Conservation (phyloP, 805 yeast genomes). For the Ogataea naganishii region DNA sequence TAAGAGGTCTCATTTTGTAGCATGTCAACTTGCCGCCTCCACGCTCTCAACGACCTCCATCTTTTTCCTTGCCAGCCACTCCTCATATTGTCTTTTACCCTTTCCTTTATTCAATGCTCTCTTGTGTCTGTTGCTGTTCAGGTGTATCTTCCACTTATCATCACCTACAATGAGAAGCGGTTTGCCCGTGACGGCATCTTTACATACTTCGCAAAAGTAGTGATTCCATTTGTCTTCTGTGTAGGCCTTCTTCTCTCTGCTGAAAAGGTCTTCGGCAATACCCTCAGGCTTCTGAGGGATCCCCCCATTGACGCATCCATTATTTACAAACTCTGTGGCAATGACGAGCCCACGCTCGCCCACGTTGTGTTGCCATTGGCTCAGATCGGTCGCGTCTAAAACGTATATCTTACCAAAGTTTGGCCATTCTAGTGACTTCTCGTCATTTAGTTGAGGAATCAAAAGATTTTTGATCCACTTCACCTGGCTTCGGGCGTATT, state of each 20-base stretch:
- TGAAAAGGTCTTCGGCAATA: constrained; percentile 2
- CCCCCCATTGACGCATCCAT: constrained; percentile 1
- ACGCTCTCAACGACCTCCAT: no score
- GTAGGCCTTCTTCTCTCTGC: constrained; percentile 6
- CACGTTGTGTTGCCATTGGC: constrained; percentile 52
- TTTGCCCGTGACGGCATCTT: constrained; percentile 38
- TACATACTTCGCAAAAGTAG: constrained; percentile 57
- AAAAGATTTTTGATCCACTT: constrained; percentile 82
- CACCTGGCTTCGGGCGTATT: constrained; percentile 80
- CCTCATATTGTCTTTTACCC: constrained; percentile 46
- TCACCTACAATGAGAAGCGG: constrained; percentile 64
- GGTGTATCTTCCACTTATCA: constrained; percentile 64
- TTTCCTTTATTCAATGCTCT: constrained; percentile 37
- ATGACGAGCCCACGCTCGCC: constrained; percentile 44
- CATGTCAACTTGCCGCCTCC: no score
- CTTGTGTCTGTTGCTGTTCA: constrained; percentile 60
- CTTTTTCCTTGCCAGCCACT: constrained; percentile 19
- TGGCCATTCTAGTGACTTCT: constrained; percentile 32
- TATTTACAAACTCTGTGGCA: constrained; percentile 22
- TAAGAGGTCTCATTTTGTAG: no score
- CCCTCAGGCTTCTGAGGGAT: constrained; percentile 11
- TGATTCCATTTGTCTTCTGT: constrained; percentile 49
- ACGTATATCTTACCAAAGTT: constrained; percentile 60
- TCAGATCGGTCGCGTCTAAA: constrained; percentile 69
- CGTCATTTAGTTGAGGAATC: constrained; percentile 48